phyloP scores from a whole-genome alignment of 2,329 filamentous ascomycete species.

The Fusarium verticillioides region DNA sequence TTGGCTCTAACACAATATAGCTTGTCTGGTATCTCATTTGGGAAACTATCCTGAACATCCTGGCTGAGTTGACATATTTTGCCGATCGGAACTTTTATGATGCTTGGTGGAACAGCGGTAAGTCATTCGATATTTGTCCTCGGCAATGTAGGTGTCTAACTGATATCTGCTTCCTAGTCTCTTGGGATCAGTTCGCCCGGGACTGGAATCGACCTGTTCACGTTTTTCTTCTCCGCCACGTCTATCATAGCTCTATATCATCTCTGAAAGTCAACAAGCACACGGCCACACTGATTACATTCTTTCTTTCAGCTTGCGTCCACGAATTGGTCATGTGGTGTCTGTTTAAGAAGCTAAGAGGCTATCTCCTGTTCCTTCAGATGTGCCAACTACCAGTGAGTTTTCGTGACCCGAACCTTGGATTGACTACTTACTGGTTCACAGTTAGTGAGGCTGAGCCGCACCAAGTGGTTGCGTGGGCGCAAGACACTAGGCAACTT shows the following conservation, averaged over 20 bases:
- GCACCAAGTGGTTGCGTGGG: conserved; percentile 73
- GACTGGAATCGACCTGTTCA: conserved; percentile 85
- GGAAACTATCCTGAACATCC: conserved; percentile 78
- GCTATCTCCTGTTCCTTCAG: conserved; percentile 78
- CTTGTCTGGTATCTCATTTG: conserved; percentile 85
- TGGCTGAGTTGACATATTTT: conserved; percentile 81
- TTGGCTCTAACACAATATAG: conserved; percentile 41
- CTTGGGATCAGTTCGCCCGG: conserved; percentile 81
- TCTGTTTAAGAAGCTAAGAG: conserved; percentile 80
- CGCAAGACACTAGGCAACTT: conserved; percentile 75
- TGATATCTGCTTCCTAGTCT: conserved; percentile 51
- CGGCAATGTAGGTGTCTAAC: not conserved
- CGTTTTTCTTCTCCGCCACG: conserved; percentile 80
- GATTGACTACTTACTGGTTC: not conserved
- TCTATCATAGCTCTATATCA: conserved; percentile 82
- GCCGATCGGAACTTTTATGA: conserved; percentile 80
- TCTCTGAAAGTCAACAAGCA: conserved; percentile 76
- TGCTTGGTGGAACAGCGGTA: conserved; percentile 71
- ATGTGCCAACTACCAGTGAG: conserved; percentile 76
- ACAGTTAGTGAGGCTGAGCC: conserved; percentile 71
- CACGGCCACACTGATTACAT: conserved; percentile 79
- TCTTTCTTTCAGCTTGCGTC: conserved; percentile 75
- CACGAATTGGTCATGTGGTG: conserved; percentile 86
- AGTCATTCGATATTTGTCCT: conserved; percentile 9
- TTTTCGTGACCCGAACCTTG: not conserved